phyloP scores from a whole-genome alignment of 139 green algal species.

The Auxenochlorella protothecoides region DNA sequence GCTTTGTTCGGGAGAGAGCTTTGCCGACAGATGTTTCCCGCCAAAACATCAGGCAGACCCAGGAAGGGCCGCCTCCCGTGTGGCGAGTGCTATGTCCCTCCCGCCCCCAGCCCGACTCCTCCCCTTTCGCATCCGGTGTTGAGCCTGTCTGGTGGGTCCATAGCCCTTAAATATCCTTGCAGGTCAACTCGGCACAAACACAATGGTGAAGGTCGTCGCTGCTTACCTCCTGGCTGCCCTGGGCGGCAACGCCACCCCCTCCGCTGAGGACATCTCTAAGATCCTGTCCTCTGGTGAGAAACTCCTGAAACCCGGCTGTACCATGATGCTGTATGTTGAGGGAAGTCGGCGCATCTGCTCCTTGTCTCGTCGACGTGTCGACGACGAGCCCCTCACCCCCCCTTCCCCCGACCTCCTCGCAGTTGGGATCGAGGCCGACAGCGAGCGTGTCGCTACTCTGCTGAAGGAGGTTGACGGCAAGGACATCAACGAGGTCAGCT shows the following conservation, averaged over 20 bases:
- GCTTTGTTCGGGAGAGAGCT: no score
- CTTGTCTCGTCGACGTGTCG: background rate
- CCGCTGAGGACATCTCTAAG: constrained; percentile 49
- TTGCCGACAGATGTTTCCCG: no score
- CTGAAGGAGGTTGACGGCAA: constrained; percentile 67
- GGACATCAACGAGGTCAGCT: constrained; percentile 47
- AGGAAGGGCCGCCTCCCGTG: no score
- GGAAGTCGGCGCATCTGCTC: background rate
- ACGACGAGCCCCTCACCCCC: no score
- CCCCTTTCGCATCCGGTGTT: background rate
- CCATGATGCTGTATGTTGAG: background rate
- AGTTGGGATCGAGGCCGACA: constrained; percentile 59
- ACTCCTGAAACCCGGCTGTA: background rate
- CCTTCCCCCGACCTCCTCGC: background rate
- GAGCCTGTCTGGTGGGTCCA: background rate
- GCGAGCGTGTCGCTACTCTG: constrained; percentile 40
- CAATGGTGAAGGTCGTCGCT: constrained; percentile 34
- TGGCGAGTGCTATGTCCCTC: no score
- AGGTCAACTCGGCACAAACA: constrained; percentile 3
- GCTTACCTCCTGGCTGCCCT: constrained; percentile 48
- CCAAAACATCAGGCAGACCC: no score
- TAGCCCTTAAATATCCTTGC: constrained; percentile 16
- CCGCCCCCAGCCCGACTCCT: background rate
- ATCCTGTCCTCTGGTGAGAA: constrained; percentile 51
- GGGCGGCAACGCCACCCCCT: constrained; percentile 50